Base-by-base conservation (phyloP, 768 basidiomycete species). In the Jaapia argillacea region DNA sequence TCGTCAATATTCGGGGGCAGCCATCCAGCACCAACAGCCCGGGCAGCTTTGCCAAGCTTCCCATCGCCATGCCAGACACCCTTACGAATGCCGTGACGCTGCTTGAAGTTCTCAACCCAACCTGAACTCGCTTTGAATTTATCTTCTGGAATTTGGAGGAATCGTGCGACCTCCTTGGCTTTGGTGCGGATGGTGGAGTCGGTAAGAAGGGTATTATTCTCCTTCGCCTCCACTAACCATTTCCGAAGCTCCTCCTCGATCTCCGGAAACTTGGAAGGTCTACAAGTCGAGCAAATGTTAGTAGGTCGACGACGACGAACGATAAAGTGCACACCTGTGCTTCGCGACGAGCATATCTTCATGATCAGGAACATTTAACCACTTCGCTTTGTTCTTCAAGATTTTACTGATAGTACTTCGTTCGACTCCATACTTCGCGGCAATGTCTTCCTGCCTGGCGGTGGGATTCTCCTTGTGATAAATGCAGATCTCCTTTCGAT, bases 381-480 rank as follows among this genome's bases (percentile, higher is more conserved):
- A 93, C 50, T 78, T 76, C n/a, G 71, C 69, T 61, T 85, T 88
- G 55, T 83, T 66, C 61, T 91, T 91, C 51, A 92, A 70, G 49
- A 90, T 91, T 65, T 93, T 92, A 63, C 84, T 86, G 60, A 93
- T 82, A n/a, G 90, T 93, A 64, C 87, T 91, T 42, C 90, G 79
- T 56, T 93, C 90, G 47, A 91, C 83, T 40, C 76, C 75, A 57
- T 82, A 92, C 24, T 66, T 63, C 7, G 67, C 66, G 4, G 83
- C 90, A 52, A 93, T 88, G 56, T 89, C 85, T 55, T 91, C 87
- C 59, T 93, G 90, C 46, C 84, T 75, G 16, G 75, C 69, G 42
- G 74, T 74, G 0, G 82, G 84, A 54, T 86, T 66, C 3, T 77
- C 63, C 42, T 69, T 62, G 47, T 79, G 75, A 57, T 77, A 82